phyloP scores from a whole-genome alignment of 495 filamentous ascomycete species.

The Penicillium bovifimosum region DNA sequence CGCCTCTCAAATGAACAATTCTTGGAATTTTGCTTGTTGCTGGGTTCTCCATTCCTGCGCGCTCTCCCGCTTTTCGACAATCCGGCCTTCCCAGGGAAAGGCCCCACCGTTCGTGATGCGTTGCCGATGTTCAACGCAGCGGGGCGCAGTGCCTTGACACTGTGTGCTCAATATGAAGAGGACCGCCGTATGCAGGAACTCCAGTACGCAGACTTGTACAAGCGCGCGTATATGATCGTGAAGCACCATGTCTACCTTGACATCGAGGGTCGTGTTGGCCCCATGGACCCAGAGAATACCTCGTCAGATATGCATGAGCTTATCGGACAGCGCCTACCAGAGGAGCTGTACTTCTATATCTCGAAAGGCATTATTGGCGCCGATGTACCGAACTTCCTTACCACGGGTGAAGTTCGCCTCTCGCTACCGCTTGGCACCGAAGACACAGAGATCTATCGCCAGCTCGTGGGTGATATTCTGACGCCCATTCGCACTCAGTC shows the following conservation, averaged over 20 bases:
- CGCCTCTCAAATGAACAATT: slow-evolving; percentile 67
- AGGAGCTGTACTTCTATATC: slow-evolving; percentile 90
- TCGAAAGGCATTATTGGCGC: slow-evolving; percentile 75
- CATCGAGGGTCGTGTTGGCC: slow-evolving; percentile 65
- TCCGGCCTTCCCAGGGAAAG: slow-evolving; percentile 39
- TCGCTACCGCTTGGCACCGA: slow-evolving; percentile 76
- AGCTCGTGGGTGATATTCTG: slow-evolving; percentile 66
- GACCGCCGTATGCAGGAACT: slow-evolving; percentile 62
- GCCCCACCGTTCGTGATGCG: slow-evolving; percentile 57
- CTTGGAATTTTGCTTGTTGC: slow-evolving; percentile 74
- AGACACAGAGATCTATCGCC: slow-evolving; percentile 71
- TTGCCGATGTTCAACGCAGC: slow-evolving; percentile 64
- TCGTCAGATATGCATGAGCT: slow-evolving; percentile 83
- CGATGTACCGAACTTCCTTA: slow-evolving; percentile 73
- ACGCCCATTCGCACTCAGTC: slow-evolving; percentile 67
- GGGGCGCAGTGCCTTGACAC: slow-evolving; percentile 54
- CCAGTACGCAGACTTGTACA: slow-evolving; percentile 78
- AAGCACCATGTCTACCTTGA: slow-evolving; percentile 82
- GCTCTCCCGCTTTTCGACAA: slow-evolving; percentile 70
- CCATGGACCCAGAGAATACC: slow-evolving; percentile 60
- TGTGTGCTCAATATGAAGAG: slow-evolving; percentile 66
- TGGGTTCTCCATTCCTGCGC: slow-evolving; percentile 73
- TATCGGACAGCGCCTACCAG: slow-evolving; percentile 80
- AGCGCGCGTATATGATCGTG: slow-evolving; percentile 73
- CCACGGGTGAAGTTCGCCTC: slow-evolving; percentile 68